Evolutionary conservation across 2,329 filamentous ascomycete species (phyloP), one percentile per base, ranked within the genome.

Genomic region (Pseudogymnoascus sp.): DNA sequence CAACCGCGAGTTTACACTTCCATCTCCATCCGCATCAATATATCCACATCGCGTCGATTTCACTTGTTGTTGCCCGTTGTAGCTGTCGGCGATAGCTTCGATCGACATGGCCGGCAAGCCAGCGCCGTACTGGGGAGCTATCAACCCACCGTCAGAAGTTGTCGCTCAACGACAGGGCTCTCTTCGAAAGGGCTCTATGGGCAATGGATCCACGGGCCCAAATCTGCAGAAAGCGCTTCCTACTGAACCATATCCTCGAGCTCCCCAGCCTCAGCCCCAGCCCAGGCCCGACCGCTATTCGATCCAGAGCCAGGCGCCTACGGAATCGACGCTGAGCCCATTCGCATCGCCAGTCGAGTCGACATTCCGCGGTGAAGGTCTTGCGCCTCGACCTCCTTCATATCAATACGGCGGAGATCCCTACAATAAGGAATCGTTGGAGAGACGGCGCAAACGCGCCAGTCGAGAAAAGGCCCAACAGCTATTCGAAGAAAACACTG

Each of bases 301-400:
- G 21, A 74, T 77, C 64, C 84, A 86, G 75, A 86, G 84, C 64
- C 82, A 84, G 66, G 78, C 80, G 67, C 78, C 78, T 62, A 83
- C 83, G 68, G 81, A 85, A 64, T 84, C 83, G 60, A 85, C 83
- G 56, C 78, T 82, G 70, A 85, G 82, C 69, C 82, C 84, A 53
- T 80, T 81, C 69, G 79, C 77, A 66, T 85, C 84, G 37, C 84
- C 84, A 44, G 79, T 78, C 50, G 73, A 77, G 62, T 79, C 82
- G 31, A 81, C 74, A 69, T 82, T 84, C 69, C 75, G 75, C 53
- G 77, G 73, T 62, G 76, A 80, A 67, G 84, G 83, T 25, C 77
- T 86, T 66, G 81, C 84, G 68, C 84, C 84, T 61, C 80, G 84
- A 64, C 84, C 85, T 40, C 77, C 82, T n/a, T 85, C 84, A 1